Evolutionary conservation across 441 rosid species (phyloP).

Genomic region (Erysimum pusillum): DNA sequence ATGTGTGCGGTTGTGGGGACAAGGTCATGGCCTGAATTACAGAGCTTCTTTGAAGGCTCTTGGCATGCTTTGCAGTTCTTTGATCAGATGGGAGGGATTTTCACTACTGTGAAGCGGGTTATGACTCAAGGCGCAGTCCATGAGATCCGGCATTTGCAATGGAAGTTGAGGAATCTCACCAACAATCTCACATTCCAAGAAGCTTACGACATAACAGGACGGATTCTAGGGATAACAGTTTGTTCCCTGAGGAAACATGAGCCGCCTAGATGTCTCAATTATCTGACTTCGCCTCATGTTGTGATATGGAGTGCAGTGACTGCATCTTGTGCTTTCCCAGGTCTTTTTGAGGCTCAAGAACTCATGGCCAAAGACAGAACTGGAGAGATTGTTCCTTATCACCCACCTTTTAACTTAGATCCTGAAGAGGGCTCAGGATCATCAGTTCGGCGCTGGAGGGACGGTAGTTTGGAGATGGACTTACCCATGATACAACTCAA

Average conservation of each 20-base stretch:
- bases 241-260: slow-evolving; percentile 97
- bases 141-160: slow-evolving; percentile 84
- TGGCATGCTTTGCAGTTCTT: slow-evolving; percentile 84
- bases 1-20: slow-evolving; percentile 87
- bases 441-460: slow-evolving; percentile 88
- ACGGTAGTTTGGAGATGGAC: slow-evolving; percentile 97
- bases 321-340: slow-evolving; percentile 98
- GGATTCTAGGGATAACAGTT: slow-evolving; percentile 90
- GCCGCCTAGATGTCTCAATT: slow-evolving; percentile 96
- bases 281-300: slow-evolving; percentile 93
- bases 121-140: slow-evolving; percentile 90
- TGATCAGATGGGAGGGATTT: slow-evolving; percentile 91
- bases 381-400: slow-evolving; percentile 94
- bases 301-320: slow-evolving; percentile 99
- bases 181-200: slow-evolving; percentile 96
- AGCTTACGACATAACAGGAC: slow-evolving; percentile 95
- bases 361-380: slow-evolving; percentile 96
- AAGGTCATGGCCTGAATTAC: slow-evolving; percentile 95
- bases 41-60: slow-evolving; percentile 89
- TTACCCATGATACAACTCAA: slow-evolving; percentile 95
- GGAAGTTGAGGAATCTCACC: slow-evolving; percentile 88
- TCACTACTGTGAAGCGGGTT: slow-evolving; percentile 79
- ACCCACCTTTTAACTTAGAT: slow-evolving; percentile 83
- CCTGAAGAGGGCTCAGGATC: slow-evolving; percentile 72
- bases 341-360: slow-evolving; percentile 97